Percentiles rank a stretch among this genome's conserved stretches.
Evolutionary conservation across 768 basidiomycete genomes (phyloP).

Genomic region (Leccinum disarticulatum): DNA sequence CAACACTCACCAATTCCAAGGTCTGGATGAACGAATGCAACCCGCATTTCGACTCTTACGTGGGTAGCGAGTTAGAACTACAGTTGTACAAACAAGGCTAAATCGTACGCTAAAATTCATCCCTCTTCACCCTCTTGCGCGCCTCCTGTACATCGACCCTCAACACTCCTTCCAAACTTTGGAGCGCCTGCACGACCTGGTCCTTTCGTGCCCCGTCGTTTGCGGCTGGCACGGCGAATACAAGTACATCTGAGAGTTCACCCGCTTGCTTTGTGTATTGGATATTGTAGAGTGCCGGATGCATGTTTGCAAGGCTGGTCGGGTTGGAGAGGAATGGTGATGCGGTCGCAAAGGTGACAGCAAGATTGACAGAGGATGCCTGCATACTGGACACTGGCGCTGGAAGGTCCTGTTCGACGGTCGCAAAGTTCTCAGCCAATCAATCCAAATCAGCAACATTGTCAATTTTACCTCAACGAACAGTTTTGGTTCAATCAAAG

Average conservation of each 20-base stretch:
- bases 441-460: not conserved
- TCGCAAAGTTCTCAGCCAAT: not conserved
- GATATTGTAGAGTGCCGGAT: constrained; percentile 23
- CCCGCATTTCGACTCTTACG: constrained; percentile 31
- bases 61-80: not conserved
- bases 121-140: constrained; percentile 25
- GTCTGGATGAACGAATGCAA: constrained; percentile 94
- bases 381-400: constrained; percentile 5
- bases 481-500: not conserved
- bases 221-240: constrained; percentile 13
- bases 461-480: not conserved
- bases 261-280: constrained; percentile 25
- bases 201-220: constrained; percentile 3
- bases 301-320: constrained; percentile 17
- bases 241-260: constrained; percentile 23
- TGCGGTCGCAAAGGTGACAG: constrained; percentile 28
- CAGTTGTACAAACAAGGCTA: not conserved
- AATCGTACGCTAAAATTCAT: constrained; percentile 20
- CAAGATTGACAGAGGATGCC: constrained; percentile 22
- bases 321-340: constrained; percentile 27
- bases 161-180: constrained; percentile 17
- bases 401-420: constrained; percentile 2
- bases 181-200: constrained; percentile 17
- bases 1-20: constrained; percentile 75
- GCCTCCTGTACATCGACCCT: constrained; percentile 26